These are phyloP conservation scores for Curvularia hawaiiensis DNA, from an alignment of 2,329 filamentous ascomycete species.

Conservation along the genomic window DNA sequence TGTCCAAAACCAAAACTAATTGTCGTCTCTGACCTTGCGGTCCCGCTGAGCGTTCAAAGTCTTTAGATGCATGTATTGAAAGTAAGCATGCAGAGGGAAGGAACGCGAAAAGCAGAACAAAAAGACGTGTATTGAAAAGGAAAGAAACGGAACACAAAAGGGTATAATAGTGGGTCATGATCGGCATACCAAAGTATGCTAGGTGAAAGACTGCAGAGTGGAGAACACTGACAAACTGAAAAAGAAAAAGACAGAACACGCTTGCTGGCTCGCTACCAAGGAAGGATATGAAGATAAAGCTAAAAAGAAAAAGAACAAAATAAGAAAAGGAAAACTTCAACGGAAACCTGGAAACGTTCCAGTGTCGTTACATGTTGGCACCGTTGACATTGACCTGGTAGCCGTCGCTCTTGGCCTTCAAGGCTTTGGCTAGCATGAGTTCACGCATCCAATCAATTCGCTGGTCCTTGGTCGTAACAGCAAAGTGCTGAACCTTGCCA, in stretches of 20 bases:
- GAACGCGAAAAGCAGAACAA: slow-evolving; percentile 13
- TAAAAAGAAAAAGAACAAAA: slow-evolving; percentile 1
- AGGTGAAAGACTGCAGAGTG: slow-evolving; percentile 15
- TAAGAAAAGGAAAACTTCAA: slow-evolving; percentile 7
- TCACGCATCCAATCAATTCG: slow-evolving; percentile 98
- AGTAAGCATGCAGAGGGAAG: slow-evolving; percentile 9
- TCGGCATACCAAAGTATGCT: slow-evolving; percentile 15
- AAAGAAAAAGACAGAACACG: slow-evolving; percentile 15
- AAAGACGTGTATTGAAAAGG: slow-evolving; percentile 7
- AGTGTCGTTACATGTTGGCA: slow-evolving; percentile 29
- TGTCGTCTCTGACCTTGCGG: slow-evolving; percentile 29
- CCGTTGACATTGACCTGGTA: slow-evolving; percentile 84
- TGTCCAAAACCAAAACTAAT: slow-evolving; percentile 10
- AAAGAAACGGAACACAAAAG: slow-evolving; percentile 24
- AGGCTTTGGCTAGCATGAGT: slow-evolving; percentile 86
- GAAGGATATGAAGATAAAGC: slow-evolving; percentile 2
- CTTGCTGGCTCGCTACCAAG: slow-evolving; percentile 23
- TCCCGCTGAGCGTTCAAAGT: slow-evolving; percentile 23
- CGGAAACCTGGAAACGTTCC: background rate
- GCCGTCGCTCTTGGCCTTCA: slow-evolving; percentile 82
- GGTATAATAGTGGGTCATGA: slow-evolving; percentile 39
- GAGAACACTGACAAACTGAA: slow-evolving; percentile 3
- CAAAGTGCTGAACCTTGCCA: slow-evolving; percentile 91
- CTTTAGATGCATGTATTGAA: slow-evolving; percentile 23
- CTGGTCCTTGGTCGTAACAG: slow-evolving; percentile 65